Conservation (phyloP, 2,329 filamentous ascomycete species). For the Stenocarpella maydis region DNA sequence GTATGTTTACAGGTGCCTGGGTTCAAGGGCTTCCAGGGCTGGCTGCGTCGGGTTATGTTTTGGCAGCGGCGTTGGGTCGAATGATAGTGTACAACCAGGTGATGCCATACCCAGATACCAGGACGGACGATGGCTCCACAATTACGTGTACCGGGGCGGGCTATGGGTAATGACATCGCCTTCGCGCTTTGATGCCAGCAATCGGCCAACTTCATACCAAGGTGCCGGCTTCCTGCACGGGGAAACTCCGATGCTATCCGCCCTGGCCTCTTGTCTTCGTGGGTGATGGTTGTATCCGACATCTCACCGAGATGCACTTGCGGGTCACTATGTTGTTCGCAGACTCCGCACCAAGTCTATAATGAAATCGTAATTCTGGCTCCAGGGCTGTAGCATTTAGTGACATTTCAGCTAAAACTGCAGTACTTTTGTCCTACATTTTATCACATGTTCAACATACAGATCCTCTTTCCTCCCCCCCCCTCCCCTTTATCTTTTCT, state of each 20-base stretch:
- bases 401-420: too few relatives aligned
- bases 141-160: too few relatives aligned
- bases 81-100: not conserved
- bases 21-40: not conserved
- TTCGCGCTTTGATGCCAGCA: not conserved
- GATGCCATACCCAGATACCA: conserved; percentile 12
- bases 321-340: not conserved
- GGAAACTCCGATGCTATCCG: too few relatives aligned
- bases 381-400: too few relatives aligned
- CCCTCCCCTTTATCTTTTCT: too few relatives aligned
- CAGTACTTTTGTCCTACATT: not conserved
- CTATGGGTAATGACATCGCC: not conserved
- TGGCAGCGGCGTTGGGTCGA: not conserved
- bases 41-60: not conserved
- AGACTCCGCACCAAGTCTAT: not conserved
- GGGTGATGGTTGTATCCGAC: too few relatives aligned
- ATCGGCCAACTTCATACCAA: not conserved
- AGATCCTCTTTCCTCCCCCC: not conserved
- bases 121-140: not conserved
- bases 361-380: too few relatives aligned
- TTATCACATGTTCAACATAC: not conserved
- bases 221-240: not conserved
- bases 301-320: not conserved
- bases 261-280: not conserved
- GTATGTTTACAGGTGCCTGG: not conserved